Percentiles rank a stretch among this genome's conserved stretches.
These are phyloP conservation scores for Urostyla sp. DNA, from an alignment of 73 alveolate genomes.

Conservation along the genomic window DNA sequence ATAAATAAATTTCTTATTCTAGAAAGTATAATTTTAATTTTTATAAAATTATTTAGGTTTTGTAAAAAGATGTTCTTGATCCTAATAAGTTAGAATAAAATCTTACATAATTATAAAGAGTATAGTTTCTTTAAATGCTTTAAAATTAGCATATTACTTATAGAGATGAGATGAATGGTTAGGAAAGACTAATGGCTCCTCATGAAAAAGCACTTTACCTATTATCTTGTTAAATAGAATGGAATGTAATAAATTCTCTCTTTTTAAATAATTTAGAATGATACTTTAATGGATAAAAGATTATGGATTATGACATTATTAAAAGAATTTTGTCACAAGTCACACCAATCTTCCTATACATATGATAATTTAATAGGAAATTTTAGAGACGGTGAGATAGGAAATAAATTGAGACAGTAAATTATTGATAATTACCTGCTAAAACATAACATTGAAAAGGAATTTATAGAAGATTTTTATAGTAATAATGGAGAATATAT, in stretches of 20 bases:
- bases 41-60: neutral
- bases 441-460: conserved; percentile 21
- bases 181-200: neutral
- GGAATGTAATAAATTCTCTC: conserved; percentile 6
- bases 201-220: conserved; percentile 32
- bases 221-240: conserved; percentile 18
- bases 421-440: conserved; percentile 9
- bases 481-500: neutral
- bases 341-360: conserved; percentile 3
- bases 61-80: neutral
- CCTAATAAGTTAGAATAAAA: neutral
- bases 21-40: neutral
- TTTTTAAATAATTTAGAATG: conserved; percentile 13
- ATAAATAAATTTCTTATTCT: neutral
- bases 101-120: neutral
- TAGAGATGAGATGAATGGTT: neutral
- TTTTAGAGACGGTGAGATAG: conserved; percentile 42
- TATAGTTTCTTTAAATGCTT: conserved; percentile 21
- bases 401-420: conserved; percentile 4
- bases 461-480: conserved; percentile 8
- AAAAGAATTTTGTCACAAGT: conserved; percentile 7
- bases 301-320: conserved; percentile 25
- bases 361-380: conserved; percentile 46
- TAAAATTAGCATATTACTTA: neutral
- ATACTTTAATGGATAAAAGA: conserved; percentile 31